Conservation (phyloP, 768 basidiomycete species). For the Termitomyces sp. region DNA sequence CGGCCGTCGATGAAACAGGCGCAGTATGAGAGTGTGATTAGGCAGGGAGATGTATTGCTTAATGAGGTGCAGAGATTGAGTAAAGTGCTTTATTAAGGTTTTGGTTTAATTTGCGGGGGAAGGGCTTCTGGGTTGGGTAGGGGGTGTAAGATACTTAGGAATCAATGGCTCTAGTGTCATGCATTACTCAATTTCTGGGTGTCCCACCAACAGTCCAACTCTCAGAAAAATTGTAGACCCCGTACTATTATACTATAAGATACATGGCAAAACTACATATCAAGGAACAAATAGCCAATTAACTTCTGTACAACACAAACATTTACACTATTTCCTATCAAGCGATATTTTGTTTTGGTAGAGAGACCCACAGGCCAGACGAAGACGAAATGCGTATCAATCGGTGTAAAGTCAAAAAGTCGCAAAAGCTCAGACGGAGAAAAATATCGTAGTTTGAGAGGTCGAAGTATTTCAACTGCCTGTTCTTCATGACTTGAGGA, state of each 20-base stretch:
- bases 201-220: no score
- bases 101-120: no score
- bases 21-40: constrained; percentile 90
- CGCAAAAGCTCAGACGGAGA: constrained; percentile 67
- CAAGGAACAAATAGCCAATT: constrained; percentile 46
- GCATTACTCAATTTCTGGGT: no score
- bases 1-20: constrained; percentile 63
- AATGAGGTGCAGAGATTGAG: constrained; percentile 86
- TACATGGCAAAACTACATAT: background rate
- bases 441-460: constrained; percentile 70
- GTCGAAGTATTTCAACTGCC: constrained; percentile 49
- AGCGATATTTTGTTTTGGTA: constrained; percentile 63
- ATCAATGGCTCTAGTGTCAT: no score
- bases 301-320: constrained; percentile 63
- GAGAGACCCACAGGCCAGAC: constrained; percentile 61
- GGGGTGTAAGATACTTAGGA: no score
- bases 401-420: constrained; percentile 52
- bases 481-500: constrained; percentile 32
- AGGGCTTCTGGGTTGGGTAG: no score
- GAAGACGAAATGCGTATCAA: constrained; percentile 27
- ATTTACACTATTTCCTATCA: constrained; percentile 84
- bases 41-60: constrained; percentile 85
- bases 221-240: no score
- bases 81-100: constrained; percentile 64
- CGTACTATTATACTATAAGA: background rate